A percentile compares a stretch with the other conserved stretches of the same genome.
phyloP scores from a whole-genome alignment of 106 monocot species.

The Iris macrosiphon region DNA sequence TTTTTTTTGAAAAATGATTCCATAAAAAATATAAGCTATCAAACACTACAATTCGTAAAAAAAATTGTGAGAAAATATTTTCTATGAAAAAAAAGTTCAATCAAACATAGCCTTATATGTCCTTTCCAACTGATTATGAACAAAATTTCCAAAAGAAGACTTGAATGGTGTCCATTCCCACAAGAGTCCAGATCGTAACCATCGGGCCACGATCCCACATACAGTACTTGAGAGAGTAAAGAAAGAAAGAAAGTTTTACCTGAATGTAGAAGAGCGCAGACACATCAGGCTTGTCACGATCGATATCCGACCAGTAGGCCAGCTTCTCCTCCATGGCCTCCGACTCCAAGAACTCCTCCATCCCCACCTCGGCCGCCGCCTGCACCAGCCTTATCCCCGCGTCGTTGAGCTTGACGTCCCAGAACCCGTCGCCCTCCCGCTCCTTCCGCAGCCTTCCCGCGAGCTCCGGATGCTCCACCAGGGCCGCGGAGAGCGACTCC shows the following conservation, averaged over 20 bases:
- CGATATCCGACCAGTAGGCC: conserved; percentile 45
- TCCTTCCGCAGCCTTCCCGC: conserved; percentile 47
- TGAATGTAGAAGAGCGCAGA: conserved; percentile 55
- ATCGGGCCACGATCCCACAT: too few relatives aligned
- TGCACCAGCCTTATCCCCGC: conserved; percentile 62
- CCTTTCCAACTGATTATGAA: too few relatives aligned
- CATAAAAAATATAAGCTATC: too few relatives aligned
- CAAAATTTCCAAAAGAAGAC: too few relatives aligned
- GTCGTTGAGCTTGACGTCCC: conserved; percentile 66
- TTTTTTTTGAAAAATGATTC: too few relatives aligned
- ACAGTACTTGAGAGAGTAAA: too few relatives aligned
- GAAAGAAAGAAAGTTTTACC: conserved; percentile 24
- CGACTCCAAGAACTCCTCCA: conserved; percentile 12
- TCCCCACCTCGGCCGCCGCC: conserved; percentile 51
- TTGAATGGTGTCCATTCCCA: too few relatives aligned
- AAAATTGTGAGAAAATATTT: too few relatives aligned
- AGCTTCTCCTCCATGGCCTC: conserved; percentile 31
- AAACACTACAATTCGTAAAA: too few relatives aligned
- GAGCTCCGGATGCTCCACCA: conserved; percentile 40
- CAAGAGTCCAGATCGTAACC: too few relatives aligned
- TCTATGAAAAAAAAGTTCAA: too few relatives aligned
- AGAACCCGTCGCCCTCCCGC: conserved; percentile 20
- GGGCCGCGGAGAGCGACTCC: conserved; percentile 50
- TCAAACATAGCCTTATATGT: too few relatives aligned
- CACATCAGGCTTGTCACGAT: conserved; percentile 32